Evolutionary conservation across 352 stramenopile species (phyloP).

Genomic region (Phytophthora kernoviae): DNA sequence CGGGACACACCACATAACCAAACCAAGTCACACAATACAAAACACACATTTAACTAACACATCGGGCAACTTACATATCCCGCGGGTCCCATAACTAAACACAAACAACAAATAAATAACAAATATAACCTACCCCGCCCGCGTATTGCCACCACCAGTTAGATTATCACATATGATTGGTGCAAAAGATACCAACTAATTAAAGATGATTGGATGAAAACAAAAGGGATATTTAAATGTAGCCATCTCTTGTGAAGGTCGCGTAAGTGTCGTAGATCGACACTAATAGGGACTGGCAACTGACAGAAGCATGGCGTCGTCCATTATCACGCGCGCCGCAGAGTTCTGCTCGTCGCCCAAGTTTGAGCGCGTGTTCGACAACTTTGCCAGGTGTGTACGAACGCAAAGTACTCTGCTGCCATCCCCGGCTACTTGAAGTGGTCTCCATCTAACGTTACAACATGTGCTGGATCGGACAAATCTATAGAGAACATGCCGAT

Average conservation of each 20-base stretch:
- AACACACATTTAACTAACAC: too few species aligned
- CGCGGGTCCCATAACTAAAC: too few species aligned
- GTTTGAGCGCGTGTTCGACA: conserved; percentile 79
- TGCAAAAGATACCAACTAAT: too few species aligned
- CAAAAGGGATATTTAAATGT: conserved; percentile 3
- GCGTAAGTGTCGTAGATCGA: conserved; percentile 5
- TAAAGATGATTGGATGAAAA: background rate
- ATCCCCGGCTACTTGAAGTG: conserved; percentile 11
- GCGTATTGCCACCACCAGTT: too few species aligned
- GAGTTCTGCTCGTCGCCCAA: conserved; percentile 75
- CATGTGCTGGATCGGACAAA: conserved; percentile 18
- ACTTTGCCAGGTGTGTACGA: conserved; percentile 62
- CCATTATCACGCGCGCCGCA: conserved; percentile 66
- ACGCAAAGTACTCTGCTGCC: background rate
- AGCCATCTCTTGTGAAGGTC: conserved; percentile 26
- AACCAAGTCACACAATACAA: too few species aligned
- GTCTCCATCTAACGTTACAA: background rate
- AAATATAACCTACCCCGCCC: background rate
- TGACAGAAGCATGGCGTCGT: conserved; percentile 43
- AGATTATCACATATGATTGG: too few species aligned
- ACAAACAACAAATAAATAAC: background rate
- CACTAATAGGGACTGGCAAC: background rate
- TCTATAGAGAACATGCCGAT: conserved; percentile 58
- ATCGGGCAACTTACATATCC: too few species aligned
- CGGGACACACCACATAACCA: too few species aligned